phyloP scores from a whole-genome alignment of 163 green algal genomes.

The Trebouxia gelatinosa region DNA sequence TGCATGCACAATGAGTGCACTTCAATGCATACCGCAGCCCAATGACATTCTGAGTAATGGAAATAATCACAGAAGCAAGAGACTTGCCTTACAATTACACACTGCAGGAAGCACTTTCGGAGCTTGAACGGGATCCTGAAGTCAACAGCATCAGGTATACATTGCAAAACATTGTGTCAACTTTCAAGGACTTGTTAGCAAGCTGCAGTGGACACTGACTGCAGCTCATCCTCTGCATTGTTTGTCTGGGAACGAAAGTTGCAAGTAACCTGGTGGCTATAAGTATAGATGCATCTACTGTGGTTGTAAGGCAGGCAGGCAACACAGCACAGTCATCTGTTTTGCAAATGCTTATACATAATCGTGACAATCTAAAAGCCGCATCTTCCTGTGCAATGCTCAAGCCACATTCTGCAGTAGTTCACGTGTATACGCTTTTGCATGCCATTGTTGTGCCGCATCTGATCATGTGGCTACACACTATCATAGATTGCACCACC shows the following conservation, averaged over 20 bases:
- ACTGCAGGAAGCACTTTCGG: not conserved
- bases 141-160: conserved; percentile 16
- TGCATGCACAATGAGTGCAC: not conserved
- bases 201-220: not conserved
- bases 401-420: not conserved
- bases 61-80: too few relatives aligned
- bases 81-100: too few relatives aligned
- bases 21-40: not conserved
- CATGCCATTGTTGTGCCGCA: not conserved
- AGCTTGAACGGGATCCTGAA: conserved; percentile 1
- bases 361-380: not conserved
- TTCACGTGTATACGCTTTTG: not conserved
- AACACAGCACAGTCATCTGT: not conserved
- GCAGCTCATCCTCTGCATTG: not conserved
- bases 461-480: not conserved
- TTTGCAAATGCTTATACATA: not conserved
- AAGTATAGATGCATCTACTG: not conserved
- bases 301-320: not conserved
- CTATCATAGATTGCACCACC: not conserved
- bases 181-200: not conserved
- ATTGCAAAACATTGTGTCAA: not conserved
- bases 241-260: not conserved
- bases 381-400: not conserved
- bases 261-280: not conserved
- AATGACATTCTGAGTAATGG: too few relatives aligned